Base-by-base conservation (phyloP, 2,329 filamentous ascomycete genomes). In the Botryosphaeria dothidea region DNA sequence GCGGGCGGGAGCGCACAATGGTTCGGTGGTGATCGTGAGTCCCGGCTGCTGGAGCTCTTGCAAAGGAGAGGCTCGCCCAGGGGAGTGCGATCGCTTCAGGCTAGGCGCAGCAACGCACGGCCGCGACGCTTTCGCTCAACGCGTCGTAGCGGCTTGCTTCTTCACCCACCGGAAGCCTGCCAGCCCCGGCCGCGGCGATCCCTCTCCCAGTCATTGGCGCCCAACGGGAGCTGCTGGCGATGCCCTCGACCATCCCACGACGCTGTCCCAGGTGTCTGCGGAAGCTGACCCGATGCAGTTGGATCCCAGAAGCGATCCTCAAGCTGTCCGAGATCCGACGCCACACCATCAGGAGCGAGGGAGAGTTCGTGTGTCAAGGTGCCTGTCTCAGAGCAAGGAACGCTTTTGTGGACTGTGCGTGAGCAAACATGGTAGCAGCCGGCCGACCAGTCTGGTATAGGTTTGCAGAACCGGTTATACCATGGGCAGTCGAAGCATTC, bases 321-420 rank as follows among this genome's bases (percentile, higher is more conserved):
- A 17, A 19, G 15, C 52, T 23, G 31, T 31, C 54, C 54, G 54
- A 58, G 54, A 45, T 58, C 62, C 54, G 57, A 46, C 62, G 66
- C 64, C 69, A 68, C 65, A 68, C 65, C 66, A 60, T 38, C 51
- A 49, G 25, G 43, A 56, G 66, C 51, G 49, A 54, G 60, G 66
- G 65, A 34, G 25, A 52, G 45, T 56, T 49, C 61, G 38, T 34
- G 54, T 48, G 62, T 45, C 46, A 43, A 48, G 46, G 46, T 57
- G 66, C 27, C 45, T 46, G 43, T 52, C 29, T 45, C 51, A 46
- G 51, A 23, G 54, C 54, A 58, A 29, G 54, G 54, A 58, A 41
- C 23, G 36, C 54, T 58, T 23, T 21, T 29, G 27, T 58, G 36
- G 36, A 21, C 36, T 6, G 36, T 27, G 34, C 34, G 54, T 23